Evolutionary conservation across 176 grass and related monocot genomes (phyloP), one percentile per base, ranked within the genome.

Genomic region (Echinochloa phyllopogon): DNA sequence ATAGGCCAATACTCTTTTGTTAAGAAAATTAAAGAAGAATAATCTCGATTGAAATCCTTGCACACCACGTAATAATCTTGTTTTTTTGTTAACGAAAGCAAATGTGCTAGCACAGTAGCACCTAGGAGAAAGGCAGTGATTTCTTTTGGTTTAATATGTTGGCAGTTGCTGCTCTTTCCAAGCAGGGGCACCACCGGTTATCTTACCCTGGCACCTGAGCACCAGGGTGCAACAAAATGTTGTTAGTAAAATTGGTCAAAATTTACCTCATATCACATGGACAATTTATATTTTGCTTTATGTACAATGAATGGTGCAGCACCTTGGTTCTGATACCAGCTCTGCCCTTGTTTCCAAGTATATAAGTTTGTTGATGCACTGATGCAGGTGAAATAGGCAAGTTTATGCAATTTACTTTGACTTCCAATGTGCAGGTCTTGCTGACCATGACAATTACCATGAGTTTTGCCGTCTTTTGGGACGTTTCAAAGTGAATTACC

Each of bases 401-500:
- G 50, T 56, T 83, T 40, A 82, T 48, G 56, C 11, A 65, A 74
- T 83, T 84, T 65, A 71, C 72, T 80, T 86, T 74, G 14, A 50
- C 27, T 52, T 57, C 20, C 10, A 39, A 88, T 87, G 75, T 82
- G 49, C 81, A 99, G 97, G 97, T 67, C 94, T 99, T 74, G 94
- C 94, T 91, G 93, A 96, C 92, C 97, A 99, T 96, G 97, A 93
- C 36, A 99, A 99, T 79, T 99, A 99, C 90, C 97, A 99, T 47
- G 97, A 99, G 76, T 99, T 99, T 83, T 99, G 97, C 80, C 97
- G 92, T 45, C 88, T 99, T 50, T 76, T 99, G 24, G 97, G 97
- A 38, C 97, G 97, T 82, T 99, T 99, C 78, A 99, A 99, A 92
- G 94, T 96, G 72, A 99, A 96, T 66, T 96, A 91, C 75, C 97